phyloP scores from a whole-genome alignment of 1,284 basidiomycete genomes.

The Cutaneotrichosporon cyanovorans region DNA sequence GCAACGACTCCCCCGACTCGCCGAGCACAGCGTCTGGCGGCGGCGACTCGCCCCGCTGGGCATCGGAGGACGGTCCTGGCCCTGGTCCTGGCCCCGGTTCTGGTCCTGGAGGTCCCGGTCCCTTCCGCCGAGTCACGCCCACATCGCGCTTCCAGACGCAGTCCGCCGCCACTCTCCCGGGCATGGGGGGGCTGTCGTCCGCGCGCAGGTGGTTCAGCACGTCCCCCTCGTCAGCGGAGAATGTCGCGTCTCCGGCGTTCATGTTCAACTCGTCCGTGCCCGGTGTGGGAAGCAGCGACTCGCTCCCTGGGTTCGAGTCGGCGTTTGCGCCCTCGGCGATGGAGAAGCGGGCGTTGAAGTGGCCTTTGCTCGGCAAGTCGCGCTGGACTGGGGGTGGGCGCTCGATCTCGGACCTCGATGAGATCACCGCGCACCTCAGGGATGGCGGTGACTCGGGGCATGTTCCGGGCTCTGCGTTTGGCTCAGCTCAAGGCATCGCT shows the following conservation, averaged over 20 bases:
- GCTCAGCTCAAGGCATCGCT: no score
- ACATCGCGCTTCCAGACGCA: slow-evolving; percentile 5
- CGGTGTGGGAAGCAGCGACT: slow-evolving; percentile 33
- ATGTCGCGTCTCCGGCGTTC: slow-evolving; percentile 22
- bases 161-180: slow-evolving; percentile 8
- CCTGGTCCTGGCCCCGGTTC: neutral
- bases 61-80: no score
- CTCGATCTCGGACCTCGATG: slow-evolving; percentile 8
- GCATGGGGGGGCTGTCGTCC: slow-evolving; percentile 16
- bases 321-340: slow-evolving; percentile 41
- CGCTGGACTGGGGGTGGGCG: slow-evolving; percentile 1
- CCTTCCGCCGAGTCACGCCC: slow-evolving; percentile 1
- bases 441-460: slow-evolving; percentile 1
- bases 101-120: neutral
- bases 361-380: slow-evolving; percentile 32
- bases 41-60: no score
- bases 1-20: slow-evolving; percentile 11
- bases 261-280: slow-evolving; percentile 13
- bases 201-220: slow-evolving; percentile 38
- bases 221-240: slow-evolving; percentile 25
- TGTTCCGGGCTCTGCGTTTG: neutral
- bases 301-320: slow-evolving; percentile 21
- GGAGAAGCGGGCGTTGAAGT: slow-evolving; percentile 42
- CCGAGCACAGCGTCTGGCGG: neutral
- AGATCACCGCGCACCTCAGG: slow-evolving; percentile 14